These are phyloP conservation scores for Gaultheria prostrata DNA, from an alignment of 148 eudicot species.

Conservation along the genomic window DNA sequence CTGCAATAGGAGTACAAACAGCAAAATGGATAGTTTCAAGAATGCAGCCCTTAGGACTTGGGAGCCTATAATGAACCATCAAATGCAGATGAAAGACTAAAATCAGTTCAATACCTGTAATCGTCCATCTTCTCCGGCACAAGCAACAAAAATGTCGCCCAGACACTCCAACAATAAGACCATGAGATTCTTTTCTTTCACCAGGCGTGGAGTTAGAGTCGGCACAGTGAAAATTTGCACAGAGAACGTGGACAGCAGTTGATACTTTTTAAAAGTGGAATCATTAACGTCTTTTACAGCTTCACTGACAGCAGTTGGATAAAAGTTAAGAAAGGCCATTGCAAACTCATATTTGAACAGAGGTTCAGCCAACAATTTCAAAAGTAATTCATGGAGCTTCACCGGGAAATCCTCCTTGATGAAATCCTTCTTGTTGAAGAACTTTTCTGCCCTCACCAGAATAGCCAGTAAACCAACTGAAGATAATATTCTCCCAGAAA, in stretches of 20 bases:
- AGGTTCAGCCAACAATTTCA: constrained; percentile 92
- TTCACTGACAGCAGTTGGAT: constrained; percentile 60
- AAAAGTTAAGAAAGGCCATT: constrained; percentile 64
- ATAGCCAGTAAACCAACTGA: constrained; percentile 56
- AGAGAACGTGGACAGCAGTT: constrained; percentile 62
- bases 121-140: constrained; percentile 72
- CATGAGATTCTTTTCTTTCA: constrained; percentile 75
- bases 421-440: constrained; percentile 37
- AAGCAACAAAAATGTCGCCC: constrained; percentile 51
- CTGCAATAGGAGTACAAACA: background rate
- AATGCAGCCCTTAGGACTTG: background rate
- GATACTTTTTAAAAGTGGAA: constrained; percentile 46
- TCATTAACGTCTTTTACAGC: constrained; percentile 50
- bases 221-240: constrained; percentile 98
- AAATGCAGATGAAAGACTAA: background rate
- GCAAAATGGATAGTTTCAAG: background rate
- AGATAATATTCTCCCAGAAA: constrained; percentile 55
- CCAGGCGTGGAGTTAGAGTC: constrained; percentile 78
- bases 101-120: constrained; percentile 52
- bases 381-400: constrained; percentile 78
- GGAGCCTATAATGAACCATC: background rate
- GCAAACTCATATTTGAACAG: constrained; percentile 85
- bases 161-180: constrained; percentile 66
- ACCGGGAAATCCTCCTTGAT: constrained; percentile 31
- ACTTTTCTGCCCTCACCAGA: constrained; percentile 79